These are phyloP conservation scores for Russula dissimulans DNA, from an alignment of 768 basidiomycete species.

Conservation along the genomic window DNA sequence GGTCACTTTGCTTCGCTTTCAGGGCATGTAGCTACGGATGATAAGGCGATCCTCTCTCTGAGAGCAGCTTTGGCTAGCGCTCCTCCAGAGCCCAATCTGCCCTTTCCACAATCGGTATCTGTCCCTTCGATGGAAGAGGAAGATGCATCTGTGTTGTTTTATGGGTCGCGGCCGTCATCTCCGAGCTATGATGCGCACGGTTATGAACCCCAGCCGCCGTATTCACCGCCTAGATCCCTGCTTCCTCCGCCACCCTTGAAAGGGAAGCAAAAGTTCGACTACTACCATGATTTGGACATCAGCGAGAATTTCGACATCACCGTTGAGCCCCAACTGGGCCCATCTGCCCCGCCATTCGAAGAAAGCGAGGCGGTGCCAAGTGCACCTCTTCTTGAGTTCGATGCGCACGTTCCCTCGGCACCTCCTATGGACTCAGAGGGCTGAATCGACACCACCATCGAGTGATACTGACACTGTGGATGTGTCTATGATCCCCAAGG, in stretches of 20 bases:
- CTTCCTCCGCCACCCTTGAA: conserved; percentile 18
- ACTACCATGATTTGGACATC: conserved; percentile 6
- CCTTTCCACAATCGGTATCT: background rate
- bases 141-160: background rate
- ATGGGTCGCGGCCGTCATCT: background rate
- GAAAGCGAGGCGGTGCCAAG: conserved; percentile 5
- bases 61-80: conserved; percentile 24
- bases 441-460: background rate
- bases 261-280: conserved; percentile 16
- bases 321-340: conserved; percentile 8
- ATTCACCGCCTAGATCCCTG: conserved; percentile 5
- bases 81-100: background rate
- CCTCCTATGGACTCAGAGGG: background rate
- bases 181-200: background rate
- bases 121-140: conserved; percentile 17
- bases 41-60: conserved; percentile 28
- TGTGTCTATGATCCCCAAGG: background rate
- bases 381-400: conserved; percentile 10
- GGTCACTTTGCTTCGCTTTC: conserved; percentile 11
- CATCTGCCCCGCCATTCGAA: conserved; percentile 17
- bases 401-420: conserved; percentile 9
- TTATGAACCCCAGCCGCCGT: conserved; percentile 13
- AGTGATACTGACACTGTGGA: background rate
- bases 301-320: background rate
- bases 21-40: conserved; percentile 31